Evolutionary conservation across 169 alveolate species (phyloP), one percentile per base, ranked within the genome.

Genomic region (Plasmodium malariae): DNA sequence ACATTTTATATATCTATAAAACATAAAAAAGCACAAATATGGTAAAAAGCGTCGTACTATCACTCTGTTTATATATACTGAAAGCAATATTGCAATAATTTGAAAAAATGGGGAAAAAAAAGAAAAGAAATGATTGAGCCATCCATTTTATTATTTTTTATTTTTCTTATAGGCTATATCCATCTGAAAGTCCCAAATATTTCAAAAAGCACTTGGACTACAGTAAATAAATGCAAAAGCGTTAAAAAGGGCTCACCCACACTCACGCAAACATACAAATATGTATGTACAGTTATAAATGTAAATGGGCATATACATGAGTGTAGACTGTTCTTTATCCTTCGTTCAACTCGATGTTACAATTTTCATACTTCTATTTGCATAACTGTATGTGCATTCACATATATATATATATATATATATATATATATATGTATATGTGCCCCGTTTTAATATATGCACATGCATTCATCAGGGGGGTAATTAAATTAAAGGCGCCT

Each of bases 141-240:
- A 1, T 11, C 12, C 12, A 11, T 6, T 51, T 7, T n/a, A 60
- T 26, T 2, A 21, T 17, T 30, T 60, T 60, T 37, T 40, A 12
- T 17, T 49, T 14, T 59, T 48, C 37, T n/a, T 49, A 0, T 34
- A 83, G 91, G 32, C 26, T 83, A 34, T 83, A 68, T 30, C 91
- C 91, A 24, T 83, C 91, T 59, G 74, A 83, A 30, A 83, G 37
- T 12, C 91, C 91, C 37, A 65, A 65, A 60, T 83, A 68, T 83
- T 83, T 83, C 55, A 83, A 83, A 51, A 83, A 83, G 30, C 63
- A 83, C 48, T 68, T 83, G 62, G 76, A 78, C 48, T 63, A 78
- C 55, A 26, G 89, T 78, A 62, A 78, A 74, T 19, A 43, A 11
- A 32, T 24, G 30, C 37, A 78, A 12, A 51, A 37, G n/a, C 5